A percentile compares a stretch with the other conserved stretches of the same genome.
Conservation (phyloP, 208 protist species). For the Angomonas deanei region DNA sequence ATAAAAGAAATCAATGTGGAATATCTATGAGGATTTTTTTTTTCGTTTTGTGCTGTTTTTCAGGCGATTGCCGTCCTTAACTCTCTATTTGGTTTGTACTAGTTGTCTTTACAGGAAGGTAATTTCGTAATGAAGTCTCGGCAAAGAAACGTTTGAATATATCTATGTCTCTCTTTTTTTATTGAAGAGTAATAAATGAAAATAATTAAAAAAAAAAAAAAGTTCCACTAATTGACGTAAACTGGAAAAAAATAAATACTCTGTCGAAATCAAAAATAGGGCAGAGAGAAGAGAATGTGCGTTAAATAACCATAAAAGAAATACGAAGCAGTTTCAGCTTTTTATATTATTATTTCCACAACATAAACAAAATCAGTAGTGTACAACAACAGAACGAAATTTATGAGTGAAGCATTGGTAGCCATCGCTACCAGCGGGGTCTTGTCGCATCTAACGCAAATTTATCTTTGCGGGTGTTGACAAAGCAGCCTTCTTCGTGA, state of each 20-base stretch:
- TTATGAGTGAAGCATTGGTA: not conserved
- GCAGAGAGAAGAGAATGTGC: too few relatives aligned
- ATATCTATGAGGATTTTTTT: not conserved
- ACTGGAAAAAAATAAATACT: not conserved
- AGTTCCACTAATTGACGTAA: not conserved
- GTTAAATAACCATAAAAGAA: not conserved
- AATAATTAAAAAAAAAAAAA: slow-evolving; percentile 6
- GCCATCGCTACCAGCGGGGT: not conserved
- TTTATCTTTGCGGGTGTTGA: not conserved
- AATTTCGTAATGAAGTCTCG: too few relatives aligned
- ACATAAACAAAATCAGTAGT: not conserved
- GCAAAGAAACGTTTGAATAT: not conserved
- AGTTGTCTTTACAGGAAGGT: too few relatives aligned
- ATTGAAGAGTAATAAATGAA: not conserved
- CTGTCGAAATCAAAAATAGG: too few relatives aligned
- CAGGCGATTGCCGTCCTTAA: too few relatives aligned
- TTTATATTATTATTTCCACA: not conserved
- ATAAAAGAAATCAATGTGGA: not conserved
- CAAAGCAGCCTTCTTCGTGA: not conserved
- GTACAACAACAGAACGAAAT: not conserved
- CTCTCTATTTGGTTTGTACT: too few relatives aligned
- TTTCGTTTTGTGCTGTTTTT: too few relatives aligned
- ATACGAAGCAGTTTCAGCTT: not conserved
- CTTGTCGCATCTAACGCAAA: not conserved
- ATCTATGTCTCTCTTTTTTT: too few relatives aligned